Evolutionary conservation across 2,329 filamentous ascomycete genomes (phyloP), one percentile per base, ranked within the genome.

Genomic region (Emydomyces testavorans): DNA sequence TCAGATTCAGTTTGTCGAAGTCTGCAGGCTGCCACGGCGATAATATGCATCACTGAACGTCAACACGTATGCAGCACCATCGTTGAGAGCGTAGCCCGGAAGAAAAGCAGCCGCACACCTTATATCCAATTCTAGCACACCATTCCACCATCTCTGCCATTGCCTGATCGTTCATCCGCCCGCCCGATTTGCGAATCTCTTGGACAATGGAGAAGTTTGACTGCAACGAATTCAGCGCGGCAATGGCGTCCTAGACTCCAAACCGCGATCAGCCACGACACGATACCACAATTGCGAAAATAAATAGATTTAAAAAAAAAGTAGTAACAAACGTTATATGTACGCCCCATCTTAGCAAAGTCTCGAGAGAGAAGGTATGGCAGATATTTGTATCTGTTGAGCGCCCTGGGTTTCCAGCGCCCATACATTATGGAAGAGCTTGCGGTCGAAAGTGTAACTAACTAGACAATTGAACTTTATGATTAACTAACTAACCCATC

Each of bases 121-220:
- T 68, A 66, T 94, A 85, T 41, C 86, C 86, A 47, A 85, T 80
- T 52, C 82, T 82, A 38, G 68, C 71, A 54, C 85, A 79, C 83
- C 85, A 94, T 56, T 79, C 76, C 23, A 81, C 70, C 76, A 92
- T 90, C 63, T 94, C 86, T 0, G 85, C 84, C 42, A 93, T 80
- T 5, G 88, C 84, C 47, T 72, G 73, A 40, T 80, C 73, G 60
- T 94, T 93, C 68, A 85, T 79, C 23, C 74, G 76, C 53, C 80
- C 71, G 16, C 86, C 84, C 15, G 82, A 83, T 62, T 85, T 85
- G 47, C 80, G 76, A 44, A 92, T 80, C 43, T 82, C 80, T 62
- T 94, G 80, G 15, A 95, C 77, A 50, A 85, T 72, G 32, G 82
- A 76, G 57, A 80, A 82, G 64, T 94, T 94, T 48, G 83, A 83